phyloP scores from a whole-genome alignment of 2,329 filamentous ascomycete genomes.

The Alternaria hordeiaustralica region DNA sequence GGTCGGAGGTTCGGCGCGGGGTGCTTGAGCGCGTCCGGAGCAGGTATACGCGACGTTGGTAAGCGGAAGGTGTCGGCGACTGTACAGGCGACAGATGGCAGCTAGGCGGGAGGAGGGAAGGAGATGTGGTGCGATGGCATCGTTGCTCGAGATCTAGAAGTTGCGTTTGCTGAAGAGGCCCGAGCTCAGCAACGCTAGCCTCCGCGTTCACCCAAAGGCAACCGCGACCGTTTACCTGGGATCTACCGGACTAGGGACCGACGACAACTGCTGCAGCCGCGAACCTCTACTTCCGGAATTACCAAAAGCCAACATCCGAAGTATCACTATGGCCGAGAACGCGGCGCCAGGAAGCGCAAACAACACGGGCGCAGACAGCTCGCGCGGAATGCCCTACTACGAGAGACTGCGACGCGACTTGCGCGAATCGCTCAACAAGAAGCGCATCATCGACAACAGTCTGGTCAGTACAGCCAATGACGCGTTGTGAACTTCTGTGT shows the following conservation, averaged over 20 bases:
- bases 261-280: background rate
- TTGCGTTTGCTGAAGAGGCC: slow-evolving; percentile 24
- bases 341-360: slow-evolving; percentile 47
- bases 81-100: background rate
- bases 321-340: slow-evolving; percentile 57
- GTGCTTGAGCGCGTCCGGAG: slow-evolving; percentile 11
- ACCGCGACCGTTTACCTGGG: slow-evolving; percentile 9
- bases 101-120: background rate
- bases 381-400: slow-evolving; percentile 68
- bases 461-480: slow-evolving; percentile 53
- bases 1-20: slow-evolving; percentile 11
- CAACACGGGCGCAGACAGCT: slow-evolving; percentile 52
- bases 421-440: slow-evolving; percentile 70
- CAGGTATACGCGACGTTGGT: slow-evolving; percentile 3
- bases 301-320: background rate
- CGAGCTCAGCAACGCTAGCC: slow-evolving; percentile 23
- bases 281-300: background rate
- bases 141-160: slow-evolving; percentile 12
- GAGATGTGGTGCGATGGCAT: slow-evolving; percentile 4
- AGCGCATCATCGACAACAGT: slow-evolving; percentile 67
- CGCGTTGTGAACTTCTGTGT: slow-evolving; percentile 12
- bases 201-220: slow-evolving; percentile 22
- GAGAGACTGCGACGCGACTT: slow-evolving; percentile 73
- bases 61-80: background rate
- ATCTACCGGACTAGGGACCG: slow-evolving; percentile 6